phyloP scores from a whole-genome alignment of 176 grass and related monocot species.

The Carex cristatella region DNA sequence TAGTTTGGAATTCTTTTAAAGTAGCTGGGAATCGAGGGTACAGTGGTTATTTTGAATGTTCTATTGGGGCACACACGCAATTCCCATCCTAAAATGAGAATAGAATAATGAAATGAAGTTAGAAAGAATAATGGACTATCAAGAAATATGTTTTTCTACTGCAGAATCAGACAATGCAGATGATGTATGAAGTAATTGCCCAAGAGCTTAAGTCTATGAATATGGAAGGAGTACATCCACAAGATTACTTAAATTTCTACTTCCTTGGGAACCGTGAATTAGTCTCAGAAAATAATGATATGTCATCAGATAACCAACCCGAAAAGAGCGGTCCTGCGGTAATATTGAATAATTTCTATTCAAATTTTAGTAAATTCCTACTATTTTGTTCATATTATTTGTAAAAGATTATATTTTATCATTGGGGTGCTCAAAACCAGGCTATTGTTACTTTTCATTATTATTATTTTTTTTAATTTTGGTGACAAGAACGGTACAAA shows the following conservation, averaged over 20 bases:
- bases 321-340: slow-evolving; percentile 59
- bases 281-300: slow-evolving; percentile 25
- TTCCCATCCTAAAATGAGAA: background rate
- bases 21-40: background rate
- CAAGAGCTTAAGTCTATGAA: slow-evolving; percentile 75
- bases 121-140: slow-evolving; percentile 1
- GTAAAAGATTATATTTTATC: background rate
- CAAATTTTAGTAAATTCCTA: background rate
- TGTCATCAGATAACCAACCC: slow-evolving; percentile 40
- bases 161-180: slow-evolving; percentile 87
- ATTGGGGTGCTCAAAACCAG: background rate
- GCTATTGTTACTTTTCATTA: background rate
- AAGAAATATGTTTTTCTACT: slow-evolving; percentile 16
- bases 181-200: slow-evolving; percentile 91
- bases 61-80: background rate
- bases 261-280: slow-evolving; percentile 86
- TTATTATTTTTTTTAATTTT: background rate
- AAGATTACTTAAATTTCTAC: slow-evolving; percentile 97
- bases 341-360: slow-evolving; percentile 22
- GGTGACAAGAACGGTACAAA: background rate
- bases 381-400: background rate
- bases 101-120: background rate
- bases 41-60: background rate
- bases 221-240: slow-evolving; percentile 44
- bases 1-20: background rate